Conservation (phyloP, 345 rosid species). For the Pistacia atlantica region DNA sequence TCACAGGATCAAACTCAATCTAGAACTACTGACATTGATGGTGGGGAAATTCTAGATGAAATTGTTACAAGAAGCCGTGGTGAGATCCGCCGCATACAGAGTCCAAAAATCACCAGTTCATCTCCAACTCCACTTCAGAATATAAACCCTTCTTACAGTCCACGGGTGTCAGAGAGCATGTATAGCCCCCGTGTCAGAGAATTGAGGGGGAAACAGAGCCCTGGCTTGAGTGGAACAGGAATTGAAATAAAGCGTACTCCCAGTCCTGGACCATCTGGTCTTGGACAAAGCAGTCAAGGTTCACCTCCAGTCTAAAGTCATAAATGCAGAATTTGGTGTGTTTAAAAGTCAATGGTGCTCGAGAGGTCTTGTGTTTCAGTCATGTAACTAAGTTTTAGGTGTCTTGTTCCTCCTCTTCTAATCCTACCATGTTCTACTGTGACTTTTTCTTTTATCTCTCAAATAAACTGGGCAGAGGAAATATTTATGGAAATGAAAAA, state of each 20-base stretch:
- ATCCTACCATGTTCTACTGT: conserved; percentile 13
- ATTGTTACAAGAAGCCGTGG: conserved; percentile 74
- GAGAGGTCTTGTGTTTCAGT: conserved; percentile 45
- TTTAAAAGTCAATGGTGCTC: conserved; percentile 37
- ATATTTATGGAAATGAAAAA: conserved; percentile 5
- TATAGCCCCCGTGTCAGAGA: conserved; percentile 46
- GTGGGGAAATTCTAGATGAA: conserved; percentile 66
- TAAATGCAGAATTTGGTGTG: conserved; percentile 12
- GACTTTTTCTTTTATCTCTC: conserved; percentile 5
- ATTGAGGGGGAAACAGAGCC: conserved; percentile 31
- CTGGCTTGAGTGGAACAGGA: conserved; percentile 31
- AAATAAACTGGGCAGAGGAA: conserved; percentile 21
- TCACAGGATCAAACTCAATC: conserved; percentile 47
- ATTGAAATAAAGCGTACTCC: conserved; percentile 35
- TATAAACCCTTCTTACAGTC: conserved; percentile 44
- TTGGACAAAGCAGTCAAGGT: conserved; percentile 34
- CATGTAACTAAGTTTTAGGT: conserved; percentile 17
- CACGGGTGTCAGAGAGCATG: conserved; percentile 34
- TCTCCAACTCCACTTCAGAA: conserved; percentile 39
- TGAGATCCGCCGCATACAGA: conserved; percentile 56
- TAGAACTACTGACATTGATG: conserved; percentile 37
- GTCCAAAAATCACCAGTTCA: conserved; percentile 61
- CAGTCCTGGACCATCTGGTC: conserved; percentile 58
- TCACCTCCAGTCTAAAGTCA: conserved; percentile 38
- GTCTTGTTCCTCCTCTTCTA: conserved; percentile 23